Conservation (phyloP, 495 filamentous ascomycete genomes). For the Aspergillus haitiensis region DNA sequence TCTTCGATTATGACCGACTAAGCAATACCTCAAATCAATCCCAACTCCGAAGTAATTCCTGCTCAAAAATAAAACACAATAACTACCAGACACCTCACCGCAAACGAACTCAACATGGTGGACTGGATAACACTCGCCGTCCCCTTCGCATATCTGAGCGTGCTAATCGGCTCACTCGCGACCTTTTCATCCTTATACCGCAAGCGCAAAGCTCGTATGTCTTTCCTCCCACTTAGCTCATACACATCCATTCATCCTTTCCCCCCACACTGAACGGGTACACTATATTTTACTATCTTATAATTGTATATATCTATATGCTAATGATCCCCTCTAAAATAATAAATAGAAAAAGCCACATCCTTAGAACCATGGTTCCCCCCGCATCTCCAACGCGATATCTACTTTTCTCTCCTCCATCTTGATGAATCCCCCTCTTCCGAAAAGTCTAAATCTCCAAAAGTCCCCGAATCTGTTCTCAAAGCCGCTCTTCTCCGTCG, state of each 20-base stretch:
- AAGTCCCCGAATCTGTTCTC: slow-evolving; percentile 80
- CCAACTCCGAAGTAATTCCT: neutral
- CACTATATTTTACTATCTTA: neutral
- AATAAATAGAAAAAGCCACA: slow-evolving; percentile 62
- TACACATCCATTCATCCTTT: neutral
- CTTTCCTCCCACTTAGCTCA: slow-evolving; percentile 4
- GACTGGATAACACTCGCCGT: slow-evolving; percentile 80
- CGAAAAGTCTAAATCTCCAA: slow-evolving; percentile 57
- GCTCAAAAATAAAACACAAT: neutral
- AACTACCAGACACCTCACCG: neutral
- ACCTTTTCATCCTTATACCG: slow-evolving; percentile 92
- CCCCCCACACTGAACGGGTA: neutral
- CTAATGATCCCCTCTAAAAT: neutral
- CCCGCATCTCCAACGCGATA: slow-evolving; percentile 83
- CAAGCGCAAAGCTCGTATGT: slow-evolving; percentile 85
- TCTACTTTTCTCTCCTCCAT: slow-evolving; percentile 91
- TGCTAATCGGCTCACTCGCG: slow-evolving; percentile 82
- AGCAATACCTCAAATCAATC: neutral
- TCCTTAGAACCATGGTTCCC: slow-evolving; percentile 91
- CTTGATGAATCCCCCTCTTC: slow-evolving; percentile 57
- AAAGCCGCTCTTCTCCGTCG: slow-evolving; percentile 88
- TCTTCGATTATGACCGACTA: slow-evolving; percentile 15
- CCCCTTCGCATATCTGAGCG: slow-evolving; percentile 81
- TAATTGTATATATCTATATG: neutral
- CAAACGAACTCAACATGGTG: slow-evolving; percentile 46